Evolutionary conservation across 2,329 filamentous ascomycete species (phyloP), one percentile per base, ranked within the genome.

Genomic region (Rachicladosporium sp.): DNA sequence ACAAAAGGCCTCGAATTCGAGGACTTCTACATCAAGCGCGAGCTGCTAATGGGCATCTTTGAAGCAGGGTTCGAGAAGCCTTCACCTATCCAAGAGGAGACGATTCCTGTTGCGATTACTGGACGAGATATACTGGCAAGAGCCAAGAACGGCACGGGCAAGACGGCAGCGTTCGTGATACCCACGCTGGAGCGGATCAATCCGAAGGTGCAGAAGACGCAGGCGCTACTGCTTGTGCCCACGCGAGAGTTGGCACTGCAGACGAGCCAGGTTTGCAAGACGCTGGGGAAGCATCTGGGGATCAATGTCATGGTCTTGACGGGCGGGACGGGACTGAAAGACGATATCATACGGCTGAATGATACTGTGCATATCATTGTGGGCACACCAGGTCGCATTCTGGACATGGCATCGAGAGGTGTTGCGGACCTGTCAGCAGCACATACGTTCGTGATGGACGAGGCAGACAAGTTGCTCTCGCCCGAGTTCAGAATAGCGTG

Each of bases 251-350:
- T 98, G 53, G 93, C 93, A 40, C 81, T 98, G 64, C 91, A 98
- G 65, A 98, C 91, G 44, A 98, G 93, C 36, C 91, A 98, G 66
- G 91, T 98, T 50, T 98, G 91, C 77, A 98, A 96, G 71, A 95
- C 82, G 9, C 76, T 98, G 35, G 93, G 93, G 47, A 96, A 98
- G 66, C 88, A 98, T 59, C 78, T 98, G 31, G 87, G 87, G 42
- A 74, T 98, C 65, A 96, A 98, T 57, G 89, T 98, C 56, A 98
- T 98, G 93, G 93, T 98, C 51, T 96, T 89, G 35, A 98, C 93
- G 15, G 91, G 91, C 63, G 91, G 91, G 55, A 96, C 91, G 33
- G 84, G 85, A 19, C 71, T 98, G 41, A 86, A 91, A 58, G 91
- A 98, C 62, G 91, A 98, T 61, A 98, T 98, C 58, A 79, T 98